Evolutionary conservation across 257 asterid species (phyloP).

Genomic region (Solanum sejunctum): DNA sequence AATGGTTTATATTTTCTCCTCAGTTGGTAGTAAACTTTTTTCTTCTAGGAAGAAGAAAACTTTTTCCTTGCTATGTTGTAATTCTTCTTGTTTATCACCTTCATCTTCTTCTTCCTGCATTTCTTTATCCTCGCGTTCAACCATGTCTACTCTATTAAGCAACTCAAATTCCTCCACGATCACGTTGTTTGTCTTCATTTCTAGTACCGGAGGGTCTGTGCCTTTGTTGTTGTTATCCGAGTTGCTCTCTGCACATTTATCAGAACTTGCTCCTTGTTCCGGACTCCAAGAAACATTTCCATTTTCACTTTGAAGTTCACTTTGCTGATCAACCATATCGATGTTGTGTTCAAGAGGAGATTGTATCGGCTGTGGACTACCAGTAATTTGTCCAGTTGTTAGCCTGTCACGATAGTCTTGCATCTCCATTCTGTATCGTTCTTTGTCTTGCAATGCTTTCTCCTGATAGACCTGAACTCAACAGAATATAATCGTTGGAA

Average conservation of each 20-base stretch:
- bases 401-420: conserved; percentile 44
- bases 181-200: conserved; percentile 11
- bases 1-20: neutral
- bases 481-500: neutral
- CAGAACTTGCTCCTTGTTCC: conserved; percentile 14
- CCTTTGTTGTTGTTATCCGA: conserved; percentile 16
- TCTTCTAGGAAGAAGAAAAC: neutral
- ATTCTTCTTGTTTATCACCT: neutral
- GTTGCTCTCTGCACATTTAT: conserved; percentile 12
- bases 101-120: neutral
- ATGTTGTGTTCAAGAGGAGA: conserved; percentile 6
- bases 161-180: conserved; percentile 11
- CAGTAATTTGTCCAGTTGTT: conserved; percentile 19
- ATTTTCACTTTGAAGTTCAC: conserved; percentile 12
- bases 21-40: neutral
- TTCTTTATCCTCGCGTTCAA: neutral
- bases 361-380: conserved; percentile 8
- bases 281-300: conserved; percentile 8
- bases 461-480: conserved; percentile 59
- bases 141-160: conserved; percentile 8
- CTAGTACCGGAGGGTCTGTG: conserved; percentile 8
- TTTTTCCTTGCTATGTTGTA: neutral
- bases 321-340: conserved; percentile 9
- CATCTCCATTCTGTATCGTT: conserved; percentile 65
- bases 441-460: conserved; percentile 66